Percentiles rank a stretch among this genome's conserved stretches.
Evolutionary conservation across 768 basidiomycete species (phyloP).

Genomic region (Lentinula sp.): DNA sequence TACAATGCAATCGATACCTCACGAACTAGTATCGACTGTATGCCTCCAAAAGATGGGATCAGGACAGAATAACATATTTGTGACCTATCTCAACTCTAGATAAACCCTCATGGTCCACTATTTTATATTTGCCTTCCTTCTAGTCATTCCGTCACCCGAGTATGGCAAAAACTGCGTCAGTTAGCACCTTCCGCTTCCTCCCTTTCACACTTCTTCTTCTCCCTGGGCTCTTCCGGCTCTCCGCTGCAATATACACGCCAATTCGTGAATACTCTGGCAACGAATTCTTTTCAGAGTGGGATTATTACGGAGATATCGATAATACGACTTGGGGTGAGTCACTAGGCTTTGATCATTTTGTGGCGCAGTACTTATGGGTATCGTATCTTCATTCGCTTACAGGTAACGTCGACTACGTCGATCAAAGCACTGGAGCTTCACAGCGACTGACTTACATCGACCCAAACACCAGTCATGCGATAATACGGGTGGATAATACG

Average conservation of each 20-base stretch:
- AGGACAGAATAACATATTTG: too few relatives aligned
- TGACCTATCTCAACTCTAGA: too few relatives aligned
- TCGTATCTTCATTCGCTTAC: slow-evolving; percentile 17
- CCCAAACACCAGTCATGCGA: slow-evolving; percentile 41
- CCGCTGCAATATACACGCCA: slow-evolving; percentile 17
- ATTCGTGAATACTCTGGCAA: slow-evolving; percentile 36
- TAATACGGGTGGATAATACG: slow-evolving; percentile 70
- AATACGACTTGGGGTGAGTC: slow-evolving; percentile 34
- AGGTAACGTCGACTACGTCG: slow-evolving; percentile 12
- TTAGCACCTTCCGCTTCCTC: too few relatives aligned
- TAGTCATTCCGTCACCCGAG: too few relatives aligned
- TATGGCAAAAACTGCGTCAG: too few relatives aligned
- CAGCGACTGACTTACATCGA: slow-evolving; percentile 51
- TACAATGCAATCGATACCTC: too few relatives aligned
- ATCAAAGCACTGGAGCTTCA: slow-evolving; percentile 14
- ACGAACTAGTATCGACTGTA: too few relatives aligned
- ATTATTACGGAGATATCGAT: slow-evolving; percentile 41
- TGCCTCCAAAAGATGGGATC: too few relatives aligned
- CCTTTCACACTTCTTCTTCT: not conserved
- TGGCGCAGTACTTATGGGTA: not conserved
- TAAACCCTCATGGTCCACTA: too few relatives aligned
- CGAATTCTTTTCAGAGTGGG: slow-evolving; percentile 45
- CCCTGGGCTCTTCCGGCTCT: not conserved
- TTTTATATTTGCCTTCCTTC: too few relatives aligned
- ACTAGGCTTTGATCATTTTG: not conserved